Base-by-base conservation (phyloP, 495 filamentous ascomycete genomes). In the Tuber melanosporum region DNA sequence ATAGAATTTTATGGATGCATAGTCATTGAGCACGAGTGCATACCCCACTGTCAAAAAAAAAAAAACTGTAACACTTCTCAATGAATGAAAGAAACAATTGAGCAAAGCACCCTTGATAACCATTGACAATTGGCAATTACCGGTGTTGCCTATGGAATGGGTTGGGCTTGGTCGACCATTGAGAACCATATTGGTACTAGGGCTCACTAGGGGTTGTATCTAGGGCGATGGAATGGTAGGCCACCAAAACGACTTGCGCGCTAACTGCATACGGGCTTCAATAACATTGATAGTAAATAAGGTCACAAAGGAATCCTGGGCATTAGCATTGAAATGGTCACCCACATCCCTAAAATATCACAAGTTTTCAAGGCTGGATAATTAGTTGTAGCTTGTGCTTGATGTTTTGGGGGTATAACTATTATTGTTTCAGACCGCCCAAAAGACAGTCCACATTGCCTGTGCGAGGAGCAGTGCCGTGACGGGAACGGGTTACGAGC, bases 51-150 rank as follows among this genome's bases (percentile, higher is more conserved):
- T 17, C 14, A 36, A n/a, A n/a, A n/a, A n/a, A n/a, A n/a, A n/a
- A n/a, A n/a, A n/a, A n/a, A n/a, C n/a, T 66, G 57, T 26, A 6
- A 17, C n/a, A 8, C 57, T 19, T 0, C 57, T 66, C 57, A 36
- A 66, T 66, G 57, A 15, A 36, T 66, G 26, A 66, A 66, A 66
- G 57, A 66, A 66, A 66, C 32, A 26, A 66, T 66, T 66, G 57
- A 36, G 57, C 26, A 36, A 66, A 26, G 32, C 57, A 66, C 26
- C 15, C 57, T 66, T 66, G 57, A 66, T 36, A 7, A 19, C 57
- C 4, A 36, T 66, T 66, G 26, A 36, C 12, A 66, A 36, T 17
- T 36, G 26, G 26, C 7, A 26, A 36, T 66, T 8, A 3, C 26
- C 26, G 12, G 57, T 66, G 57, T 12, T 66, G 26, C 6, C 14